These are phyloP conservation scores for Emydomyces testavorans DNA, from an alignment of 2,329 filamentous ascomycete genomes.

Conservation along the genomic window DNA sequence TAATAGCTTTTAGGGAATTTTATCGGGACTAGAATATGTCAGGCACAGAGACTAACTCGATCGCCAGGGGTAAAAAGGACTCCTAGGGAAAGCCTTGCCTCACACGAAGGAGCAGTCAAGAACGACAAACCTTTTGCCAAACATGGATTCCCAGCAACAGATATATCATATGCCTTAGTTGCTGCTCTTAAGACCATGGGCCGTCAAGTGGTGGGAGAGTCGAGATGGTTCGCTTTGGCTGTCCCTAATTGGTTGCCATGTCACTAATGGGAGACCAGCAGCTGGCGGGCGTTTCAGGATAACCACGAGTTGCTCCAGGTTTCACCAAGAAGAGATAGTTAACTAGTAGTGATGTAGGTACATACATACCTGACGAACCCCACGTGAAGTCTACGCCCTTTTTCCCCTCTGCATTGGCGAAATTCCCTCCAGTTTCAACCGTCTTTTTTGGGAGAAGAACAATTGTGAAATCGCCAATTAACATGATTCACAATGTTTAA, in stretches of 20 bases:
- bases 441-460: slow-evolving; percentile 1
- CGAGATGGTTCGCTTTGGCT: slow-evolving; percentile 3
- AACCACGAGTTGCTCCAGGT: slow-evolving; percentile 6
- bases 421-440: slow-evolving; percentile 3
- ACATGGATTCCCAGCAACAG: slow-evolving; percentile 9
- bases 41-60: not conserved
- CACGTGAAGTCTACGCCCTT: slow-evolving; percentile 1
- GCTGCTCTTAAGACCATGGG: slow-evolving; percentile 1
- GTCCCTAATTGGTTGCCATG: slow-evolving; percentile 1
- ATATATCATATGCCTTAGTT: slow-evolving; percentile 1
- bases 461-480: not conserved
- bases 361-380: slow-evolving; percentile 11
- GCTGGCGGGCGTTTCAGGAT: slow-evolving; percentile 8
- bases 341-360: no score
- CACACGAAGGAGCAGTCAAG: not conserved
- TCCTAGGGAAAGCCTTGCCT: not conserved
- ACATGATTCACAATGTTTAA: slow-evolving; percentile 4
- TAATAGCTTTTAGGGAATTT: not conserved
- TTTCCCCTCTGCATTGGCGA: not conserved
- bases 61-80: slow-evolving; percentile 4
- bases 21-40: slow-evolving; percentile 3
- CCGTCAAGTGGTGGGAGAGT: slow-evolving; percentile 1
- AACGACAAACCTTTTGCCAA: not conserved
- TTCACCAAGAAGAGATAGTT: no score
- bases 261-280: not conserved